Evolutionary conservation across 2,329 filamentous ascomycete species (phyloP), one percentile per base, ranked within the genome.

Genomic region (Ophiostoma sp.): DNA sequence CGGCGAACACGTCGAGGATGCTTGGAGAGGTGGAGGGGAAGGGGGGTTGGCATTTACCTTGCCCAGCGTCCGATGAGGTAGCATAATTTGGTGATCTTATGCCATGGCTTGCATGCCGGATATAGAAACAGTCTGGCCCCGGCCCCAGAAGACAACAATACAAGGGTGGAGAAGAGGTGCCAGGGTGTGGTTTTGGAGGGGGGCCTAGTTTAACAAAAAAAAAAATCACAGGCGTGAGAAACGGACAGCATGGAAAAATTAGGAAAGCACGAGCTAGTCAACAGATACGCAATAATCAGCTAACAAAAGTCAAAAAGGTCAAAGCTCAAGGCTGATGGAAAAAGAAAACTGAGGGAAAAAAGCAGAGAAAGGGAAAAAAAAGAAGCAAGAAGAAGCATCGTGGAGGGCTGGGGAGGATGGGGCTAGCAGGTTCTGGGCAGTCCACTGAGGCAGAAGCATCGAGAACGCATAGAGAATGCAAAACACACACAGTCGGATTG

Each of bases 81-180:
- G 85, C 83, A 87, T 87, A 87, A 87, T 86, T 87, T 86, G 86
- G 82, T 81, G 83, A 86, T 87, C 84, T 87, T 87, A 88, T 87
- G 85, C 85, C 84, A 85, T 85, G 82, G 82, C 80, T 79, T 80
- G 79, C 81, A 81, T 84, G 80, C 84, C 82, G 81, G 83, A 85
- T 86, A 85, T 86, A 85, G 84, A 85, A 86, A 83, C 82, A 82
- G 73, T 17, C 9, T 52, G 39, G 48, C 74, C 55, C 71, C 33
- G 64, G 36, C 42, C 64, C 45, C 39, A 17, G 36, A 39, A 31
- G 36, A 22, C 39, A 33, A 31, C 28, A 28, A 71, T 50, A 61
- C 68, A 75, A 72, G 69, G 70, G 73, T 71, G 11, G 45, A 36
- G 50, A 7, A n/a, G 15, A 42, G 19, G 57, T 64, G 42, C 64